Conservation (phyloP, 495 filamentous ascomycete species). For the Massariosphaeria phaeospora region DNA sequence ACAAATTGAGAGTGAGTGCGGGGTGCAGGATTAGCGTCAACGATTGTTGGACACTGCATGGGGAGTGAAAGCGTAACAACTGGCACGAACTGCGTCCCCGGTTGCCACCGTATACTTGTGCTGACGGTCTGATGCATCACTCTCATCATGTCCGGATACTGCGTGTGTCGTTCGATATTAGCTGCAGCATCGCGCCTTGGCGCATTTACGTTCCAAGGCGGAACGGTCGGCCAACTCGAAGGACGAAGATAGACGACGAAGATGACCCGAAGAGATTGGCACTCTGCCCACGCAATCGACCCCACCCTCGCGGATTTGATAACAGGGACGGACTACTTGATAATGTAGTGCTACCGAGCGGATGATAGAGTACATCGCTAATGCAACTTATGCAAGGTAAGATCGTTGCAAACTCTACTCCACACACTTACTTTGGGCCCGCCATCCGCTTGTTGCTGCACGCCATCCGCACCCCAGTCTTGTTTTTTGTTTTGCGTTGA, state of each 20-base stretch:
- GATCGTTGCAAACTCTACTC: too few species aligned
- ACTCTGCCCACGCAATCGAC: not conserved
- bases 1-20: slow-evolving; percentile 13
- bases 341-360: not conserved
- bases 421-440: not conserved
- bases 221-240: slow-evolving; percentile 2
- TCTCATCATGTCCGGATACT: not conserved
- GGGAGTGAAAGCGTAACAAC: not conserved
- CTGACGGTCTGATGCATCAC: not conserved
- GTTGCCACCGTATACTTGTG: not conserved
- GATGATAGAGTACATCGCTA: not conserved
- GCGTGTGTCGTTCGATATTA: too few species aligned
- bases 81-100: slow-evolving; percentile 19
- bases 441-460: not conserved
- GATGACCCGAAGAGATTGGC: slow-evolving; percentile 15
- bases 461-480: not conserved
- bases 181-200: not conserved
- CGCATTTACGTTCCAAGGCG: not conserved
- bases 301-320: too few species aligned
- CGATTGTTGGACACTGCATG: slow-evolving; percentile 14
- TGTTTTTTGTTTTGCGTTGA: not conserved
- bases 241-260: slow-evolving; percentile 1
- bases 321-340: not conserved
- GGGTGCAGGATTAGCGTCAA: slow-evolving; percentile 27
- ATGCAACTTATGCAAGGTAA: too few species aligned